Conservation (phyloP, 495 filamentous ascomycete species). For the Aspergillus campestris region DNA sequence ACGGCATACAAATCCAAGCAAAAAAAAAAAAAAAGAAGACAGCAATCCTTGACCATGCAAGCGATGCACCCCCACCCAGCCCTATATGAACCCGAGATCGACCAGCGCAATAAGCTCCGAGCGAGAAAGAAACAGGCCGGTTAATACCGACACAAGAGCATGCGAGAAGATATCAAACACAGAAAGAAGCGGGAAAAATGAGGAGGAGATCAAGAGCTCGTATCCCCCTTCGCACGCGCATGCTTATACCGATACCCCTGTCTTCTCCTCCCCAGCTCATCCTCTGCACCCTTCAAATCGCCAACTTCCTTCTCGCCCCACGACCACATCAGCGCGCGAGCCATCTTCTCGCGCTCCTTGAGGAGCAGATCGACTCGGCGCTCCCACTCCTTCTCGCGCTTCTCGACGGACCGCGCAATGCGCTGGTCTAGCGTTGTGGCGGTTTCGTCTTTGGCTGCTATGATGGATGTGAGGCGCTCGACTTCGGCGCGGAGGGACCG, state of each 20-base stretch:
- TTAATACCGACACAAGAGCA: too few species aligned
- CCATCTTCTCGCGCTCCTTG: slow-evolving; percentile 47
- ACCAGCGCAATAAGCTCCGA: neutral
- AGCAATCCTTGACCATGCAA: neutral
- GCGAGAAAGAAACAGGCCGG: too few species aligned
- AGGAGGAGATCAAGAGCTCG: neutral
- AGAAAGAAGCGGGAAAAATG: slow-evolving; percentile 2
- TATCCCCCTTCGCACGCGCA: slow-evolving; percentile 6
- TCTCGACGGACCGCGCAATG: slow-evolving; percentile 37
- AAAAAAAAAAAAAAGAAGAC: neutral
- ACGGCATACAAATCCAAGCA: neutral
- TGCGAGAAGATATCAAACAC: neutral
- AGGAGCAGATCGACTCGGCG: slow-evolving; percentile 44
- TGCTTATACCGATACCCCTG: slow-evolving; percentile 44
- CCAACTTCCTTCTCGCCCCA: slow-evolving; percentile 45
- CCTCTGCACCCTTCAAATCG: slow-evolving; percentile 20
- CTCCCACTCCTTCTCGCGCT: slow-evolving; percentile 45
- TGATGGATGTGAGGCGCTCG: slow-evolving; percentile 24
- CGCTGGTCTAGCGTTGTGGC: slow-evolving; percentile 31
- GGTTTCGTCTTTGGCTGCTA: slow-evolving; percentile 35
- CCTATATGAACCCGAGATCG: neutral
- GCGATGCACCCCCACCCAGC: slow-evolving; percentile 9
- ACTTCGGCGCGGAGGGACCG: slow-evolving; percentile 26
- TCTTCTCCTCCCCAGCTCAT: slow-evolving; percentile 18
- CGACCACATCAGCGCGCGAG: slow-evolving; percentile 38